Percentiles rank a stretch among this genome's conserved stretches.
Evolutionary conservation across 345 rosid species (phyloP).

Genomic region (Salix purpurea): DNA sequence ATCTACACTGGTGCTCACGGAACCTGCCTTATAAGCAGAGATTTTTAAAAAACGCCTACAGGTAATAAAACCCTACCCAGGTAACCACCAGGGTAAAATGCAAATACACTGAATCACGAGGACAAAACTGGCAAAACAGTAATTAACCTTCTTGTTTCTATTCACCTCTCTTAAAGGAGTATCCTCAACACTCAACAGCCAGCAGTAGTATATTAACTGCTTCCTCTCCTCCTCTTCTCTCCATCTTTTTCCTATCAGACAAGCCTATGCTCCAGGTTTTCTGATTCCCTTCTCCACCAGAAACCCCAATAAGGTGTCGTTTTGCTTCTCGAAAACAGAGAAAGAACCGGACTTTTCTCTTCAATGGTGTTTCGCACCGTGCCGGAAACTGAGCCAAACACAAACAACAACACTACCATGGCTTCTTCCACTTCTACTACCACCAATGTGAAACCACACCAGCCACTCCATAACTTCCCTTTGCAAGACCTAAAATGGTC

Average conservation of each 20-base stretch:
- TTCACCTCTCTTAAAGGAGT: neutral
- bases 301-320: neutral
- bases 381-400: neutral
- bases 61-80: neutral
- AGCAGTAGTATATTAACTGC: neutral
- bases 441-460: slow-evolving; percentile 28
- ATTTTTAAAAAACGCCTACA: neutral
- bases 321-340: neutral
- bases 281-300: neutral
- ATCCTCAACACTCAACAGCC: neutral
- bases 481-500: slow-evolving; percentile 60
- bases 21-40: neutral
- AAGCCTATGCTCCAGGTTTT: neutral
- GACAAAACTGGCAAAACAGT: neutral
- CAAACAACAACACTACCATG: slow-evolving; percentile 4
- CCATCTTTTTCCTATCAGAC: neutral
- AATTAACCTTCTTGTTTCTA: neutral
- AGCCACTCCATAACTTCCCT: slow-evolving; percentile 69
- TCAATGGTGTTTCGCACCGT: neutral
- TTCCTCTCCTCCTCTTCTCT: neutral
- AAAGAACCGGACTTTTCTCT: neutral
- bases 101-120: neutral
- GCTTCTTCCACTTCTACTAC: slow-evolving; percentile 29
- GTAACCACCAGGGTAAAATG: neutral
- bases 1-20: neutral